Evolutionary conservation across 208 protist genomes (phyloP).

Genomic region (Leishmania major): DNA sequence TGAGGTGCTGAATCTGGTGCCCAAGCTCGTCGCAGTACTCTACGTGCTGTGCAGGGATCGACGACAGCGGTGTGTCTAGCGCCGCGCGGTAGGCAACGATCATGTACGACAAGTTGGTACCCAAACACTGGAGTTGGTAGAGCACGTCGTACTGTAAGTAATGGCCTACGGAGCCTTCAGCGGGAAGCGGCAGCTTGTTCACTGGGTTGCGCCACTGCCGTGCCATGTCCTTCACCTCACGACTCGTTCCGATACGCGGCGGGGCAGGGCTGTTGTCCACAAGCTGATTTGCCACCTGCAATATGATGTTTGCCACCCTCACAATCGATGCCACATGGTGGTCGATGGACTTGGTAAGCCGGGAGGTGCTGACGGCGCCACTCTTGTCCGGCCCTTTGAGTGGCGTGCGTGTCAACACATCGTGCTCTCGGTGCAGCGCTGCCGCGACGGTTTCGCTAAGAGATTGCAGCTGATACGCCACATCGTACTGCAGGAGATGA

Average conservation of each 20-base stretch:
- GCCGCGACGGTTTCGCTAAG: slow-evolving; percentile 63
- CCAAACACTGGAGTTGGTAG: slow-evolving; percentile 85
- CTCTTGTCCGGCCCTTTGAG: slow-evolving; percentile 25
- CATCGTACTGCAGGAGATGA: slow-evolving; percentile 77
- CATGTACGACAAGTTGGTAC: slow-evolving; percentile 70
- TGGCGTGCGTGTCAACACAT: slow-evolving; percentile 39
- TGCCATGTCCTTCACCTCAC: slow-evolving; percentile 32
- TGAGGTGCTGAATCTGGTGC: slow-evolving; percentile 58
- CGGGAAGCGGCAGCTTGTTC: slow-evolving; percentile 64
- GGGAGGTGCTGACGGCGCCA: slow-evolving; percentile 33
- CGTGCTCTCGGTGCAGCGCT: slow-evolving; percentile 70
- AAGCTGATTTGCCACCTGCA: slow-evolving; percentile 79
- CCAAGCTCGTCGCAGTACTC: slow-evolving; percentile 65
- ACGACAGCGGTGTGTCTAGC: slow-evolving; percentile 59
- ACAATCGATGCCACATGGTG: slow-evolving; percentile 46
- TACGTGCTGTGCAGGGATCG: slow-evolving; percentile 56
- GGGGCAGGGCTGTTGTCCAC: slow-evolving; percentile 39
- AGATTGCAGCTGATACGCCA: slow-evolving; percentile 87
- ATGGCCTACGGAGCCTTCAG: slow-evolving; percentile 56
- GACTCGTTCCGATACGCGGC: slow-evolving; percentile 31
- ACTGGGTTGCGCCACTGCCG: slow-evolving; percentile 58
- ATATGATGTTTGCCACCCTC: slow-evolving; percentile 73
- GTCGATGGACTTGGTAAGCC: slow-evolving; percentile 27
- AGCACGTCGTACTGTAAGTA: slow-evolving; percentile 83
- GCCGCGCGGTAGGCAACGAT: slow-evolving; percentile 52